A percentile compares a stretch with the other conserved stretches of the same genome.
Evolutionary conservation across 768 basidiomycete species (phyloP).

Genomic region (Suillus decipiens): DNA sequence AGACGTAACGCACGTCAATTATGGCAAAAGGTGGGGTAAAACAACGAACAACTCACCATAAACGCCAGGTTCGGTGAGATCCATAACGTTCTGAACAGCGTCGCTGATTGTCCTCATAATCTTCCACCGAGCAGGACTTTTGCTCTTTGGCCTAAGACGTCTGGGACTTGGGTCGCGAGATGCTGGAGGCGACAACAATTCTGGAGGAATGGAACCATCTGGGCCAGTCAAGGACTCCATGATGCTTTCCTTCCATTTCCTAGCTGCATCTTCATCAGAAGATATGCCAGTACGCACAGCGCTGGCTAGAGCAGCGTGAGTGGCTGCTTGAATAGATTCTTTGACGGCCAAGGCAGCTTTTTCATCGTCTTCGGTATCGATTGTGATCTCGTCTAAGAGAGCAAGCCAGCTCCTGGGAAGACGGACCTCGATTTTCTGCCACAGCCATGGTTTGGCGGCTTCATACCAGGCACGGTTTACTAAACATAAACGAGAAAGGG

Average conservation of each 20-base stretch:
- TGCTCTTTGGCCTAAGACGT: constrained; percentile 72
- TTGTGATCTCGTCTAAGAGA: constrained; percentile 73
- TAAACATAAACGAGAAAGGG: constrained; percentile 71
- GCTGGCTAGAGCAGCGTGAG: constrained; percentile 59
- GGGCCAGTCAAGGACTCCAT: constrained; percentile 60
- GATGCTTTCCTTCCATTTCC: constrained; percentile 61
- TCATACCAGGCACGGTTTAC: constrained; percentile 78
- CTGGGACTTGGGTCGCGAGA: constrained; percentile 85
- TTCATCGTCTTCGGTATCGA: constrained; percentile 67
- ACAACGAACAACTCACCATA: constrained; percentile 54
- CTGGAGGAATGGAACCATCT: constrained; percentile 70
- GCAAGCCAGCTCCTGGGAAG: constrained; percentile 85
- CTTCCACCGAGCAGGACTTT: constrained; percentile 84
- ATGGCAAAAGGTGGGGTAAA: constrained; percentile 5
- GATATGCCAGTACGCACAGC: constrained; percentile 35
- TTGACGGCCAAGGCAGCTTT: constrained; percentile 66
- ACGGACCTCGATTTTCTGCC: constrained; percentile 81
- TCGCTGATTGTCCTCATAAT: constrained; percentile 77
- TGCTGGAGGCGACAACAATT: constrained; percentile 75
- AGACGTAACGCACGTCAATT: constrained; percentile 12
- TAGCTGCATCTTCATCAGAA: constrained; percentile 42
- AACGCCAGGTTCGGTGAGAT: constrained; percentile 61
- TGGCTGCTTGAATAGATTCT: constrained; percentile 65
- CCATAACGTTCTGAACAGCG: constrained; percentile 72
- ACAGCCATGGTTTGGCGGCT: constrained; percentile 87